Conservation (phyloP, 2,329 filamentous ascomycete species). For the Pyricularia sp. region DNA sequence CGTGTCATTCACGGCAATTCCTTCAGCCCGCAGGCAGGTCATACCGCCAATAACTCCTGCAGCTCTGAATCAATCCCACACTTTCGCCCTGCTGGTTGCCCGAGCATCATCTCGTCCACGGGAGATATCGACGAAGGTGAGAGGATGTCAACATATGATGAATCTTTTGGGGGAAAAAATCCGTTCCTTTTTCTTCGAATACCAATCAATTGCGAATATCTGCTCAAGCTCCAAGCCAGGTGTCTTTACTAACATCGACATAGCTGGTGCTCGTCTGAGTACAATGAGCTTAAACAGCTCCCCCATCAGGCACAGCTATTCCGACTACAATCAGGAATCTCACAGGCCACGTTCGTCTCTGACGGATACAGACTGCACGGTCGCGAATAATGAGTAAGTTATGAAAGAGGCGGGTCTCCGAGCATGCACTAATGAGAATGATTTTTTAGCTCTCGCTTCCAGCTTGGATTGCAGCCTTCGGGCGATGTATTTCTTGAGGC, state of each 20-base stretch:
- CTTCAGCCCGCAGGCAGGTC: not conserved
- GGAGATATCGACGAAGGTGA: conserved; percentile 3
- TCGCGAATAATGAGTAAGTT: not conserved
- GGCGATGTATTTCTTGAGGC: conserved; percentile 8
- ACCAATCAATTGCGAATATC: not conserved
- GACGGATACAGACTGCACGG: not conserved
- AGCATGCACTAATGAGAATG: not conserved
- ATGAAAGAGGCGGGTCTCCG: not conserved
- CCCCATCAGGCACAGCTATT: not conserved
- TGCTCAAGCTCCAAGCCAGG: not conserved
- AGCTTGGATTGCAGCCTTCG: conserved; percentile 8
- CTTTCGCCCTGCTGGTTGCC: not conserved
- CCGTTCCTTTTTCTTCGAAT: not conserved
- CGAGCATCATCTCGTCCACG: conserved; percentile 2
- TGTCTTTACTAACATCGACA: not conserved
- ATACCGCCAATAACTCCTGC: not conserved
- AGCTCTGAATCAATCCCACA: not conserved
- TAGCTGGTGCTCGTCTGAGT: conserved; percentile 4
- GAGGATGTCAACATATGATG: not conserved
- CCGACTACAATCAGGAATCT: not conserved
- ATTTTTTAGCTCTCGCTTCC: conserved; percentile 3
- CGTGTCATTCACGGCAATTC: not conserved
- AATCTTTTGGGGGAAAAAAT: not conserved
- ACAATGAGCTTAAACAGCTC: conserved; percentile 2
- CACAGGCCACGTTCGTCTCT: not conserved